phyloP scores from a whole-genome alignment of 1,284 basidiomycete species.

The Mycena citricolor region DNA sequence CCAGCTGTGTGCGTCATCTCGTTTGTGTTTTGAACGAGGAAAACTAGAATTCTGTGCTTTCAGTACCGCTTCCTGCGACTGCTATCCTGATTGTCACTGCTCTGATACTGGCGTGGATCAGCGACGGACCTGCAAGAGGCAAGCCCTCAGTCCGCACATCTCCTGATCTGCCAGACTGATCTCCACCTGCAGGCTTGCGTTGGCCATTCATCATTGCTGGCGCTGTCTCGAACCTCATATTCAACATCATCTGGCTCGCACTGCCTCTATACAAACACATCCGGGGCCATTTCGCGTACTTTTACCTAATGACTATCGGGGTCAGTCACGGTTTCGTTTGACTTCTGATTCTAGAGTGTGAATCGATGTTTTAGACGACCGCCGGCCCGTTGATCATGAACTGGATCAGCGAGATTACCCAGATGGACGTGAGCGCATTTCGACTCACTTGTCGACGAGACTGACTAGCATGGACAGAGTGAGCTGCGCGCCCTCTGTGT shows the following conservation, averaged over 20 bases:
- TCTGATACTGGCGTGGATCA: conserved; percentile 19
- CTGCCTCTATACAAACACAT: conserved; percentile 22
- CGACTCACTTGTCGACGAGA: background rate
- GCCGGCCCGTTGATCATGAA: conserved; percentile 22
- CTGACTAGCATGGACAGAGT: conserved; percentile 12
- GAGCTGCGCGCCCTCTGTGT: conserved; percentile 22
- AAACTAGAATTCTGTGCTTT: background rate
- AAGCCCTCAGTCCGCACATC: background rate
- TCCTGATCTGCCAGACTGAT: background rate
- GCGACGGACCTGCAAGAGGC: conserved; percentile 22
- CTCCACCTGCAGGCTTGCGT: conserved; percentile 9
- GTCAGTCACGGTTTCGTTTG: conserved; percentile 8
- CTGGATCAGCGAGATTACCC: conserved; percentile 23
- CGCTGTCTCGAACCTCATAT: conserved; percentile 12
- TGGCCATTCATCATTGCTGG: conserved; percentile 20
- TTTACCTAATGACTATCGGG: conserved; percentile 21
- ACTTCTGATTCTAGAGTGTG: background rate
- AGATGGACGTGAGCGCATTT: conserved; percentile 9
- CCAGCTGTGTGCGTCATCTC: conserved; percentile 15
- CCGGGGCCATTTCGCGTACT: conserved; percentile 23
- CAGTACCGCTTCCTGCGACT: conserved; percentile 20
- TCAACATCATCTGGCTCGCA: conserved; percentile 17
- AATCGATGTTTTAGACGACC: conserved; percentile 12
- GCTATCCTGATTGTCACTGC: conserved; percentile 20
- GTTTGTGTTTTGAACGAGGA: background rate